Evolutionary conservation across 495 filamentous ascomycete species (phyloP).

Genomic region (Lophiotrema nucula): DNA sequence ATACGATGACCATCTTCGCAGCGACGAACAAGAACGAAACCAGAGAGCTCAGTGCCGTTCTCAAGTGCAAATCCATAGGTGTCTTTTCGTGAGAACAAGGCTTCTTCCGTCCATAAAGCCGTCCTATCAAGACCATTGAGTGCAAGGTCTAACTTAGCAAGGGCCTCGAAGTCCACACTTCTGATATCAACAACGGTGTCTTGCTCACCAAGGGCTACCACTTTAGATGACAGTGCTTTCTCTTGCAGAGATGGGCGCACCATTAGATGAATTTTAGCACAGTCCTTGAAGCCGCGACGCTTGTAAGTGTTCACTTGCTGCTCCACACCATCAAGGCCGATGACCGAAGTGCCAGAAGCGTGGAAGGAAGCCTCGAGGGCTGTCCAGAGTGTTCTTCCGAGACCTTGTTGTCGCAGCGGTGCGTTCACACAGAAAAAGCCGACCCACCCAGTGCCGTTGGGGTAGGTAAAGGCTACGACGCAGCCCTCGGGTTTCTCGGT

Average conservation of each 20-base stretch:
- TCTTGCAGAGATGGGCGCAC: constrained; percentile 14
- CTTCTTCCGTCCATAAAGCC: constrained; percentile 25
- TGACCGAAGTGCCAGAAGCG: neutral
- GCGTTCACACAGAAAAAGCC: constrained; percentile 32
- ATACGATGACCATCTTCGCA: constrained; percentile 27
- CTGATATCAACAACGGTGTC: constrained; percentile 16
- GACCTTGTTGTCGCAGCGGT: constrained; percentile 11
- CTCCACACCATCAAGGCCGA: constrained; percentile 31
- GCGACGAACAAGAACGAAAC: constrained; percentile 27
- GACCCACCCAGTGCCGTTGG: constrained; percentile 30
- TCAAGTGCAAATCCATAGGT: constrained; percentile 19
- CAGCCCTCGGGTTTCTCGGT: constrained; percentile 28
- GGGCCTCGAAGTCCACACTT: neutral
- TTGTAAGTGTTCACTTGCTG: constrained; percentile 25
- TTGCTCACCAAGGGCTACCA: neutral
- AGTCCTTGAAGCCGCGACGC: constrained; percentile 22
- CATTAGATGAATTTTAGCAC: constrained; percentile 17
- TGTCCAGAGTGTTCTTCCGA: constrained; percentile 13
- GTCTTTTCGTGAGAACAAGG: constrained; percentile 21
- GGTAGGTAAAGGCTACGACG: constrained; percentile 24
- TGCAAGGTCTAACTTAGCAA: constrained; percentile 15
- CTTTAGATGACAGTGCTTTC: neutral
- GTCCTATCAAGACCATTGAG: constrained; percentile 23
- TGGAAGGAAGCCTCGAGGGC: constrained; percentile 1
- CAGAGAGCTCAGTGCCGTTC: neutral